phyloP scores from a whole-genome alignment of 257 asterid species.

The Lantana camara region DNA sequence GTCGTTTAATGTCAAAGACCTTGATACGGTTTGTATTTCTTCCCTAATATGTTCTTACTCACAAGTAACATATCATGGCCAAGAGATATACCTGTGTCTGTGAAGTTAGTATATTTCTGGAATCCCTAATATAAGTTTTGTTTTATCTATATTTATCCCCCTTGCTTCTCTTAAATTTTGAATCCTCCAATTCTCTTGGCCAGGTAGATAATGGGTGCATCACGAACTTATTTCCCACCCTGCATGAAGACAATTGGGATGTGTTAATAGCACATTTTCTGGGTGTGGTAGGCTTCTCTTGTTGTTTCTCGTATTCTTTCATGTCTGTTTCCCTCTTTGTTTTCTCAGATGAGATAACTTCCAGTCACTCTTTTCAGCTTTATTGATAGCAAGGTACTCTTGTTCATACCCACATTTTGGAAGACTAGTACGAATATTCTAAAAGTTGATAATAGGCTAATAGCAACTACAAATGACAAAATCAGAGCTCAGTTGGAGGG shows the following conservation, averaged over 20 bases:
- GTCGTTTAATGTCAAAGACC: constrained; percentile 96
- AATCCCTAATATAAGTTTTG: constrained; percentile 1
- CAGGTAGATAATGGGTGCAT: constrained; percentile 96
- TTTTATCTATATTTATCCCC: neutral
- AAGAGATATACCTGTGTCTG: constrained; percentile 1
- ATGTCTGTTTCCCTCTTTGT: constrained; percentile 16
- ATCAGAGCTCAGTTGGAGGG: constrained; percentile 13
- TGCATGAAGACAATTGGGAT: constrained; percentile 84
- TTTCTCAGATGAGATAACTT: constrained; percentile 4
- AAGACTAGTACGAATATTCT: constrained; percentile 7
- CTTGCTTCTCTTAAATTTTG: neutral
- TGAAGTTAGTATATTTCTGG: constrained; percentile 18
- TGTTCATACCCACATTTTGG: constrained; percentile 2
- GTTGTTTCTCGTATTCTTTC: neutral
- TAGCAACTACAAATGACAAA: constrained; percentile 4
- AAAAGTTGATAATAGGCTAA: neutral
- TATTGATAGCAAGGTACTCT: constrained; percentile 6
- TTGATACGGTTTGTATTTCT: constrained; percentile 60
- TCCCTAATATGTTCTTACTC: constrained; percentile 10
- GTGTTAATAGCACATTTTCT: constrained; percentile 96
- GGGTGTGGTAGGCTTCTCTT: constrained; percentile 72
- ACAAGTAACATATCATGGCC: constrained; percentile 7
- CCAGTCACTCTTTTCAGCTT: constrained; percentile 11
- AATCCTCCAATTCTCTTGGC: constrained; percentile 33
- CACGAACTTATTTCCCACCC: constrained; percentile 69